Evolutionary conservation across 2,329 filamentous ascomycete species (phyloP).

Genomic region (Penicillium italicum): DNA sequence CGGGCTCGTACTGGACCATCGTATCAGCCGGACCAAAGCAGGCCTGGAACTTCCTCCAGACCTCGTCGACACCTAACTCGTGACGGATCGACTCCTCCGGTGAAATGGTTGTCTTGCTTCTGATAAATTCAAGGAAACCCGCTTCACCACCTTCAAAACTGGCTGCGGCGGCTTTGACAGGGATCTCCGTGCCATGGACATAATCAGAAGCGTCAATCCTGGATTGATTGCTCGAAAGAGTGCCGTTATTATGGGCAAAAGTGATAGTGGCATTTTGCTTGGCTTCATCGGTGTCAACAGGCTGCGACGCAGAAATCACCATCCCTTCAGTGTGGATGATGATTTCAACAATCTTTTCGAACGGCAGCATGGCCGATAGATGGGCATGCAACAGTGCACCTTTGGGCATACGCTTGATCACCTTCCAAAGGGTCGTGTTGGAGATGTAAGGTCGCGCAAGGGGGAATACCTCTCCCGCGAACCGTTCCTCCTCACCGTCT

Average conservation of each 20-base stretch:
- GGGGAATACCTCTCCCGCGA: conserved; percentile 86
- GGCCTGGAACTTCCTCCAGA: background rate
- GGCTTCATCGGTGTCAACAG: background rate
- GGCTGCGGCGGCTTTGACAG: background rate
- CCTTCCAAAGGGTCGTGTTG: conserved; percentile 76
- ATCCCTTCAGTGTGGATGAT: background rate
- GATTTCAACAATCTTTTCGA: conserved; percentile 46
- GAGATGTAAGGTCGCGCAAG: conserved; percentile 82
- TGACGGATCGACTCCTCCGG: background rate
- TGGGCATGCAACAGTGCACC: conserved; percentile 68
- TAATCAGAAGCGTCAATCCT: background rate
- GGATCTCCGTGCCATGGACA: background rate
- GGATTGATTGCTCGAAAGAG: background rate
- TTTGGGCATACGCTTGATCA: conserved; percentile 81
- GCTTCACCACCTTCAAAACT: background rate
- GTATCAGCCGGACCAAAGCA: background rate
- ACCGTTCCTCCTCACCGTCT: conserved; percentile 15
- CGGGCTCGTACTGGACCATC: background rate
- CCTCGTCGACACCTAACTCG: background rate
- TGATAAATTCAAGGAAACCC: background rate
- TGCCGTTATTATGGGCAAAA: background rate
- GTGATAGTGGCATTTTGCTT: background rate
- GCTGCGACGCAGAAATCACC: background rate
- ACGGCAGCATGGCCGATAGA: conserved; percentile 82
- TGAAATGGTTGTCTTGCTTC: background rate